Conservation (phyloP, 352 stramenopile genomes). For the Globisporangium parvum region DNA sequence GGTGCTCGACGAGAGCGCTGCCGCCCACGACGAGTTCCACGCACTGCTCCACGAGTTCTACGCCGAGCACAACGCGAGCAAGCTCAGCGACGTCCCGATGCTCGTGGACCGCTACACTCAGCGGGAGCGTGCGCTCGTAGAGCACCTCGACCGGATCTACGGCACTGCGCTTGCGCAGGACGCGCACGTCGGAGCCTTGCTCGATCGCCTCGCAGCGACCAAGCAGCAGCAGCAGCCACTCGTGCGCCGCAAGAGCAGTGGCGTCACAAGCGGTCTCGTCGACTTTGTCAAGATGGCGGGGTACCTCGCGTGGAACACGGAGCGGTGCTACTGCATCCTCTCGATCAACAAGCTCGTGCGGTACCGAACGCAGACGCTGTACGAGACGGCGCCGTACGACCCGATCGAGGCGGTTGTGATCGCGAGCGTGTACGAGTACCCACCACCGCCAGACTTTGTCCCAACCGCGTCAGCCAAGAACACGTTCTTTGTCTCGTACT, state of each 20-base stretch:
- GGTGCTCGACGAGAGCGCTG: constrained; percentile 4
- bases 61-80: constrained; percentile 48
- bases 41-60: constrained; percentile 48
- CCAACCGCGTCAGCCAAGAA: constrained; percentile 4
- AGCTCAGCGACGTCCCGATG: constrained; percentile 53
- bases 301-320: constrained; percentile 35
- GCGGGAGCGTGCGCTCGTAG: constrained; percentile 44
- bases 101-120: constrained; percentile 38
- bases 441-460: constrained; percentile 13
- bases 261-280: constrained; percentile 26
- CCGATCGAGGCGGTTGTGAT: constrained; percentile 33
- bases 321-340: constrained; percentile 36
- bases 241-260: constrained; percentile 17
- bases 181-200: constrained; percentile 19
- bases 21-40: constrained; percentile 17
- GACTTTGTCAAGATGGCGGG: constrained; percentile 40
- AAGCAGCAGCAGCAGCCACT: neutral
- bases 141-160: constrained; percentile 69
- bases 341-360: constrained; percentile 49
- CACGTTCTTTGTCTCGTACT: constrained; percentile 15
- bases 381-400: constrained; percentile 30
- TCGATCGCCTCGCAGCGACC: constrained; percentile 16
- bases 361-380: constrained; percentile 33
- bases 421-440: constrained; percentile 38
- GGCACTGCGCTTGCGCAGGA: constrained; percentile 36